Base-by-base conservation (phyloP, 2,329 filamentous ascomycete species). In the Graphilbum ipis-grandicollis region DNA sequence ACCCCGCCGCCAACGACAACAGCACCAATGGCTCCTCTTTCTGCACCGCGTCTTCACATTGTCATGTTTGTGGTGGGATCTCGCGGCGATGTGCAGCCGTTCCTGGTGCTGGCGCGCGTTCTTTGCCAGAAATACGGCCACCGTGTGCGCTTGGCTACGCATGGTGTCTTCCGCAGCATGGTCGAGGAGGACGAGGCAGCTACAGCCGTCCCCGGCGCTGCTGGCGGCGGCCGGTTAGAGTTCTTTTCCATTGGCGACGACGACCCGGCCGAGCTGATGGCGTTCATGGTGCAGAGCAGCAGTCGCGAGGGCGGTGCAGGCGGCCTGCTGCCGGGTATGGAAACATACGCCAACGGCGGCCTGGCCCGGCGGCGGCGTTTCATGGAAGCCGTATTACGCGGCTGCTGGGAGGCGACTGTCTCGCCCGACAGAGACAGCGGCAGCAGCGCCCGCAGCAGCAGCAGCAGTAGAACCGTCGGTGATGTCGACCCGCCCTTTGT, bases 221-320 rank as follows among this genome's bases (percentile, higher is more conserved):
- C 84, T 4, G 66, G 73, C 40, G 71, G 79, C 35, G 74, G 75
- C 50, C 76, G 66, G 0, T 63, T 85, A 12, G 80, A 85, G 47
- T 85, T 84, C 54, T 84, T 80, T 54, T 69, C 58, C 42, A 79
- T 84, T 13, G 26, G 26, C 34, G 77, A 79, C 13, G 79, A 78
- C 2, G 76, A 84, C 50, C 79, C 79, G 1, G 66, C 73, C 2
- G 70, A 79, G 48, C 60, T 84, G 32, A 85, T 84, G 79, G 82
- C 83, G 5, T 90, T 86, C 48, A 90, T 90, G 83, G 82, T 90
- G 34, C 86, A 85, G 55, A 80, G 90, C 46, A 82, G 26, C 26
- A n/a, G n/a, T n/a, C n/a, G n/a, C n/a, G n/a, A n/a, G n/a, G n/a
- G n/a, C n/a, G n/a, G n/a, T n/a, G 26, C 10, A 5, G 26, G 84